A percentile compares a stretch with the other conserved stretches of the same genome.
Conservation (phyloP, 1,139 yeast species). For the Taiozyma onychis region DNA sequence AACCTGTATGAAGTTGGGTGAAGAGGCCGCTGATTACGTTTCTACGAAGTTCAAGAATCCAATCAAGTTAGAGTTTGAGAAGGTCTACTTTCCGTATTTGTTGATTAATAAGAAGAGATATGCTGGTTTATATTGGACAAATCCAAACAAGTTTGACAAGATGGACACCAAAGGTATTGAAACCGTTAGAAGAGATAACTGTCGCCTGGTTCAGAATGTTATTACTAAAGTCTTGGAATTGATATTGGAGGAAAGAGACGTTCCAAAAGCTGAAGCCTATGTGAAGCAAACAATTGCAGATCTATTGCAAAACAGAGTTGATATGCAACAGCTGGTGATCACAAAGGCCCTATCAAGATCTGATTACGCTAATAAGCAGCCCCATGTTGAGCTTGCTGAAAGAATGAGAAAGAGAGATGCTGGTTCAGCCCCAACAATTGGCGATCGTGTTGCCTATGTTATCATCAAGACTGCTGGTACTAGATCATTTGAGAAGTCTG, state of each 20-base stretch:
- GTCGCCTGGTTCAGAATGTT: constrained; percentile 89
- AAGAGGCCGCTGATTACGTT: constrained; percentile 89
- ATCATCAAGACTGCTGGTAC: constrained; percentile 81
- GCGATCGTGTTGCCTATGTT: constrained; percentile 98
- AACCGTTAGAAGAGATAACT: constrained; percentile 96
- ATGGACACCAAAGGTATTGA: constrained; percentile 99
- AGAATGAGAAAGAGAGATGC: constrained; percentile 96
- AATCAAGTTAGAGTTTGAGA: constrained; percentile 92
- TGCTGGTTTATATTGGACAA: constrained; percentile 97
- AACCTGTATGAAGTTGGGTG: constrained; percentile 86
- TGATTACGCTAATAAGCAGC: constrained; percentile 94
- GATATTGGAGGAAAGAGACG: constrained; percentile 84
- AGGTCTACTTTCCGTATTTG: constrained; percentile 91
- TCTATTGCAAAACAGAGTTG: constrained; percentile 83
- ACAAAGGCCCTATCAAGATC: constrained; percentile 82
- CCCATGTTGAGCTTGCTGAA: constrained; percentile 94
- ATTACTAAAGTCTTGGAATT: constrained; percentile 85
- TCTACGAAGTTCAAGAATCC: constrained; percentile 77
- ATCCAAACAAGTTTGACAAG: constrained; percentile 83
- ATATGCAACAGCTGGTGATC: constrained; percentile 88
- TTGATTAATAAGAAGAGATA: constrained; percentile 93
- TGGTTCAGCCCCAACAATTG: constrained; percentile 93
- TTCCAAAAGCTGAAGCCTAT: constrained; percentile 77
- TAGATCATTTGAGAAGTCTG: constrained; percentile 91
- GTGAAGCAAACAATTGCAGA: constrained; percentile 89